Evolutionary conservation across 805 yeast species (phyloP).

Genomic region (Nakazawaea wyomingensis): DNA sequence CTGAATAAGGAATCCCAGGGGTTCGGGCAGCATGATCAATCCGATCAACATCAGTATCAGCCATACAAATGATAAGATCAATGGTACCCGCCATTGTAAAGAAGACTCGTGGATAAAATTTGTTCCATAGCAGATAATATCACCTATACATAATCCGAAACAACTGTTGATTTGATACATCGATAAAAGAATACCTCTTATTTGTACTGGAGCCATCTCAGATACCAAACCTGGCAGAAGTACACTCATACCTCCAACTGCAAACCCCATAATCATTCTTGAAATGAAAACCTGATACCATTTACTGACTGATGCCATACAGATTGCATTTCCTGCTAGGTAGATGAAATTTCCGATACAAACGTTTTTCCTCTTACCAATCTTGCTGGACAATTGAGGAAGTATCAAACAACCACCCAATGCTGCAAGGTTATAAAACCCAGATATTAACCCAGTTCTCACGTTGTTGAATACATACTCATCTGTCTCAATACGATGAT

Average conservation of each 20-base stretch:
- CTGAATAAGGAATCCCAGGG: conserved; percentile 38
- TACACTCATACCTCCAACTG: conserved; percentile 24
- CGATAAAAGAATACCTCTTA: conserved; percentile 35
- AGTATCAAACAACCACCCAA: conserved; percentile 19
- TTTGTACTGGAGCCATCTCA: conserved; percentile 35
- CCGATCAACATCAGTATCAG: conserved; percentile 23
- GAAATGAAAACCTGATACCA: conserved; percentile 18
- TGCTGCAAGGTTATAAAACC: conserved; percentile 25
- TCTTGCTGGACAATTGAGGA: conserved; percentile 8
- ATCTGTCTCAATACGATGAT: background rate
- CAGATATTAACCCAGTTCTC: conserved; percentile 19
- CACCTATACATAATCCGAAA: conserved; percentile 20
- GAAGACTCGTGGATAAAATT: conserved; percentile 5
- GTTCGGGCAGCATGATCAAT: conserved; percentile 34
- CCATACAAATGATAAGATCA: conserved; percentile 11
- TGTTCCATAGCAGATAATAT: conserved; percentile 33
- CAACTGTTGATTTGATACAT: conserved; percentile 33
- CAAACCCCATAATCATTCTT: conserved; percentile 21
- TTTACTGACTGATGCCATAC: background rate
- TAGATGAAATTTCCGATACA: conserved; percentile 17
- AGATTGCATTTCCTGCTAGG: conserved; percentile 16
- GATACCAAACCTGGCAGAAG: conserved; percentile 26
- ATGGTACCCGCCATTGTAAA: conserved; percentile 25
- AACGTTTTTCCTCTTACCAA: conserved; percentile 16
- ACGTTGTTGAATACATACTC: background rate